These are phyloP conservation scores for Cladosporium phlei DNA, from an alignment of 2,329 filamentous ascomycete species.

Conservation along the genomic window DNA sequence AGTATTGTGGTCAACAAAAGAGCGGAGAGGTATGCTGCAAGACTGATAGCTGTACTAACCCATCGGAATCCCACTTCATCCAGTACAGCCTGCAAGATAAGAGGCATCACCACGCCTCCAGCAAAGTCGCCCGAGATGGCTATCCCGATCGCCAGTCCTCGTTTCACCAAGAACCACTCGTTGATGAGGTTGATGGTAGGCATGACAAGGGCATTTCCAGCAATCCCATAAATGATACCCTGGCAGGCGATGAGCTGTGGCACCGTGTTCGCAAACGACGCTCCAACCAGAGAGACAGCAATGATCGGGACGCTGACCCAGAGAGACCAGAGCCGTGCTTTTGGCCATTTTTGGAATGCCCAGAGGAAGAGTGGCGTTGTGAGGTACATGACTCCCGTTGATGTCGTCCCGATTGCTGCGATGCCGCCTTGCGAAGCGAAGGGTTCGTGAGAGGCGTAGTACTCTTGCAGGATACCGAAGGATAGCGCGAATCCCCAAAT, in stretches of 20 bases:
- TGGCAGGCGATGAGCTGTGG: slow-evolving; percentile 36
- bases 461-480: slow-evolving; percentile 21
- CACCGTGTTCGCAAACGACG: slow-evolving; percentile 32
- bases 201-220: slow-evolving; percentile 48
- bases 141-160: slow-evolving; percentile 41
- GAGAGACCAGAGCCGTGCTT: slow-evolving; percentile 31
- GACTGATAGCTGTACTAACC: slow-evolving; percentile 10
- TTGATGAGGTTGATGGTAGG: slow-evolving; percentile 47
- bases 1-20: neutral
- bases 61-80: slow-evolving; percentile 38
- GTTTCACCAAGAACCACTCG: slow-evolving; percentile 43
- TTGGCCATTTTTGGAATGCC: slow-evolving; percentile 34
- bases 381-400: slow-evolving; percentile 40
- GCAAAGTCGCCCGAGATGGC: slow-evolving; percentile 42
- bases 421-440: slow-evolving; percentile 28
- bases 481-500: slow-evolving; percentile 16
- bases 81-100: slow-evolving; percentile 41
- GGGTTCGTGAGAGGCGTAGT: slow-evolving; percentile 16
- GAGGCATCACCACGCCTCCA: slow-evolving; percentile 42
- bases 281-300: slow-evolving; percentile 30
- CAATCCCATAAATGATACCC: slow-evolving; percentile 36
- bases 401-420: slow-evolving; percentile 40
- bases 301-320: slow-evolving; percentile 34
- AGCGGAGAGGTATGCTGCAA: neutral
- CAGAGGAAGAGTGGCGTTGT: slow-evolving; percentile 37